Conservation (phyloP, 495 filamentous ascomycete genomes). For the Stereocaulon alpinum region DNA sequence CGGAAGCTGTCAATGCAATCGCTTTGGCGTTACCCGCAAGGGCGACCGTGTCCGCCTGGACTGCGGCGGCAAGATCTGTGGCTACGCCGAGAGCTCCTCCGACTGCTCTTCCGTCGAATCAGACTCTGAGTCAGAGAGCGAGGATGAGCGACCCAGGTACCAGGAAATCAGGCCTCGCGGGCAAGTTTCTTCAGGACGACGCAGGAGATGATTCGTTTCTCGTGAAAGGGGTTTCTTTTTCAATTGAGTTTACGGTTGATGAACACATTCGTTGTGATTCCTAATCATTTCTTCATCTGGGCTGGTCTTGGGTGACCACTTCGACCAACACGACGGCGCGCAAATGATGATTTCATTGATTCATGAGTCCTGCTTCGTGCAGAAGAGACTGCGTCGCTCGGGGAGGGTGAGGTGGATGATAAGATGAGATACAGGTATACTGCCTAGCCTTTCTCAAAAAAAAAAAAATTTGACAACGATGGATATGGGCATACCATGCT, state of each 20-base stretch:
- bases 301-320: conserved; percentile 19
- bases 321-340: conserved; percentile 12
- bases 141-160: conserved; percentile 26
- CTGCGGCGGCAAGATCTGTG: conserved; percentile 79
- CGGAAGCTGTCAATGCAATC: conserved; percentile 71
- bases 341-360: not conserved
- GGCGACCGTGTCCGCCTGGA: conserved; percentile 89
- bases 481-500: conserved; percentile 12
- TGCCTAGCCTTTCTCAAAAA: conserved; percentile 14
- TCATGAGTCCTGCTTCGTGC: not conserved
- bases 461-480: conserved; percentile 8
- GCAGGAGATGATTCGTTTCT: conserved; percentile 17
- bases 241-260: conserved; percentile 7
- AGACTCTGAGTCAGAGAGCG: conserved; percentile 53
- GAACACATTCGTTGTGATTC: conserved; percentile 15
- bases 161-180: conserved; percentile 13
- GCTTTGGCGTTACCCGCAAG: conserved; percentile 90
- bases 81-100: conserved; percentile 54
- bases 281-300: conserved; percentile 13
- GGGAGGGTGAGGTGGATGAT: conserved; percentile 19
- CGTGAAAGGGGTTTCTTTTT: not conserved
- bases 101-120: conserved; percentile 34
- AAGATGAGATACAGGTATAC: conserved; percentile 14
- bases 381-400: conserved; percentile 6
- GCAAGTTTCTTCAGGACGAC: not conserved